Evolutionary conservation across 2,329 filamentous ascomycete species (phyloP), one percentile per base, ranked within the genome.

Genomic region (Alternaria brassicae): DNA sequence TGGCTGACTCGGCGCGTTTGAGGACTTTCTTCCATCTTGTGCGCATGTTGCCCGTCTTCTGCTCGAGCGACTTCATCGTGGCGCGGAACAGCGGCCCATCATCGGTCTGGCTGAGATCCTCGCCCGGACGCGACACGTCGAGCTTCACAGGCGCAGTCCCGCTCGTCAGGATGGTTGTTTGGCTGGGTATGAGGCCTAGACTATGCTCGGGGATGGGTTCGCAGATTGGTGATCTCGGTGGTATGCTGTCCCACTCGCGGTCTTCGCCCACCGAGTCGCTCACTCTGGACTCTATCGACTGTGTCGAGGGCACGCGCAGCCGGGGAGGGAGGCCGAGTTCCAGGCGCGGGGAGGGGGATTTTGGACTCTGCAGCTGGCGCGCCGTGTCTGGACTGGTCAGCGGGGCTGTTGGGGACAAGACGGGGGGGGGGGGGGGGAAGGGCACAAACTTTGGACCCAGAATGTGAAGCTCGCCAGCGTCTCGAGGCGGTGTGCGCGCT

Each of bases 21-120:
- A 99, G 82, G 7, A 99, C 91, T 73, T 95, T 96, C 79, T 99
- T 99, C 88, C 98, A 97, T 68, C 94, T 91, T 21, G 87, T 84
- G 58, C 93, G 89, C 91, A 99, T 95, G 69, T 91, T 96, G 41
- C 93, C 92, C 0, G 94, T 99, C 82, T 97, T 98, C 74, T 97
- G 93, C 78, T 99, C 95, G 27, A 98, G 81, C 0, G 93, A 91
- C 77, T 97, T 97, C 84, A 99, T 96, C 0, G 95, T 98, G 17
- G 95, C 96, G 63, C 96, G 88, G 80, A 99, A 99, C 1, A 99
- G 84, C 0, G 96, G 95, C 0, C 95, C 95, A 79, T 99, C 95
- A 68, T 98, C 95, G 21, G 91, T 89, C 51, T 76, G 90, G 86
- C 61, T 90, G 88, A 78, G 92, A 88, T 79, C 94, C 61, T 97